Evolutionary conservation across 768 basidiomycete genomes (phyloP), one percentile per base, ranked within the genome.

Genomic region (Candolleomyces aberdarensis): DNA sequence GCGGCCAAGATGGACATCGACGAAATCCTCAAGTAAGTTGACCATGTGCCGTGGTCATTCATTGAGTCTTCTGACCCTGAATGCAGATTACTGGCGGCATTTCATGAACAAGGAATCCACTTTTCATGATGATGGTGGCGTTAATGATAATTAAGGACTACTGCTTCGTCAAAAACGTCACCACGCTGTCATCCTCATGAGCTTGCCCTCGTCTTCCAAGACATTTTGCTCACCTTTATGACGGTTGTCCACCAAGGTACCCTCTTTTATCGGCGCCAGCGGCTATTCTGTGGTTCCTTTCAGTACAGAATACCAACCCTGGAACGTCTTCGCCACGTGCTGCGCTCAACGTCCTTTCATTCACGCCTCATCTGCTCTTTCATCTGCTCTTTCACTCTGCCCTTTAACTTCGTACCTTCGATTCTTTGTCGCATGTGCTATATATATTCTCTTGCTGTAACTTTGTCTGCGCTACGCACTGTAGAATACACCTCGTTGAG

Each of bases 1-100:
- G 93, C 92, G 1, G 85, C 94, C 2, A 98, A 98, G 74, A 96
- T 98, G 94, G 86, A 89, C 60, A 81, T 97, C 11, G 91, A 96
- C 65, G 96, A 96, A 70, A 78, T 98, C 22, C 77, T 98, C 41
- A 94, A 90, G 93, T 94, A 68, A 57, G 88, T 76, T 22, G 10
- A 32, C 39, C 31, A 55, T 41, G 14, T 44, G 10, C 40, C 41
- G 4, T 50, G 40, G 46, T 49, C 3, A 41, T 5, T 36, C 51
- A 20, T 36, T 17, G 41, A 53, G 48, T 41, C 20, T 57, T 8
- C 47, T 68, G n/a, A 64, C 48, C 56, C 20, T 40, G 44, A 39
- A 36, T 53, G n/a, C 65, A 91, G 89, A 72, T 67, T 91, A 20
- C 67, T 91, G n/a, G 81, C 86, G 29, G 85, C 87, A 8, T 90